phyloP scores from a whole-genome alignment of 106 monocot species.

The Acorus gramineus region DNA sequence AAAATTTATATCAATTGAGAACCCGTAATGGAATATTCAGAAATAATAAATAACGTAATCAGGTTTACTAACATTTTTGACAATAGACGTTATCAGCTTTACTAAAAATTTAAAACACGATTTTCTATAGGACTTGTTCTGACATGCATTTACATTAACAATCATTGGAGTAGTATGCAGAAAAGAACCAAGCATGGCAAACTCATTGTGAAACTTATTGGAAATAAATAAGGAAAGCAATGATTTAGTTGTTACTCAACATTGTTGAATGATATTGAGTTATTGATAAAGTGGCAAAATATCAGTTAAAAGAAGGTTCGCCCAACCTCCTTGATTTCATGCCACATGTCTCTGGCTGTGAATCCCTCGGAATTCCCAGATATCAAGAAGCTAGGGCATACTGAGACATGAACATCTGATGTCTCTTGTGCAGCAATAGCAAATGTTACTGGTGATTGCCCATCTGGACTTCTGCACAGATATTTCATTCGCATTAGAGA shows the following conservation, averaged over 20 bases:
- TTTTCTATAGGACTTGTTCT: too few species aligned
- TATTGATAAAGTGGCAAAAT: neutral
- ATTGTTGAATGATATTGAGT: neutral
- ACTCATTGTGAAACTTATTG: too few species aligned
- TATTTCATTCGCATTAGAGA: neutral
- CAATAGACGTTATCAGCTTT: too few species aligned
- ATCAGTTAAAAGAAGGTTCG: neutral
- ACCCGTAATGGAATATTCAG: too few species aligned
- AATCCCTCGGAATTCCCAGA: constrained; percentile 47
- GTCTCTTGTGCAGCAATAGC: constrained; percentile 90
- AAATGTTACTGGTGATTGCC: constrained; percentile 69
- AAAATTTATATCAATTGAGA: constrained; percentile 11
- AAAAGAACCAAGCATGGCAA: too few species aligned
- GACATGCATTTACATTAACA: too few species aligned
- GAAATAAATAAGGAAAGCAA: too few species aligned
- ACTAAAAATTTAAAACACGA: too few species aligned
- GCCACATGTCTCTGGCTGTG: constrained; percentile 82
- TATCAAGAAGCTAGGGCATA: constrained; percentile 60
- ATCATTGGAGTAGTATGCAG: too few species aligned
- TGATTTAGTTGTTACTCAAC: too few species aligned
- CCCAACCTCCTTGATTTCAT: constrained; percentile 67
- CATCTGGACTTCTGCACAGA: constrained; percentile 54
- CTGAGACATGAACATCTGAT: constrained; percentile 61
- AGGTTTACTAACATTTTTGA: too few species aligned
- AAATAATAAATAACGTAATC: too few species aligned